Base-by-base conservation (phyloP, 805 yeast genomes). In the Barnettozyma pratensis region DNA sequence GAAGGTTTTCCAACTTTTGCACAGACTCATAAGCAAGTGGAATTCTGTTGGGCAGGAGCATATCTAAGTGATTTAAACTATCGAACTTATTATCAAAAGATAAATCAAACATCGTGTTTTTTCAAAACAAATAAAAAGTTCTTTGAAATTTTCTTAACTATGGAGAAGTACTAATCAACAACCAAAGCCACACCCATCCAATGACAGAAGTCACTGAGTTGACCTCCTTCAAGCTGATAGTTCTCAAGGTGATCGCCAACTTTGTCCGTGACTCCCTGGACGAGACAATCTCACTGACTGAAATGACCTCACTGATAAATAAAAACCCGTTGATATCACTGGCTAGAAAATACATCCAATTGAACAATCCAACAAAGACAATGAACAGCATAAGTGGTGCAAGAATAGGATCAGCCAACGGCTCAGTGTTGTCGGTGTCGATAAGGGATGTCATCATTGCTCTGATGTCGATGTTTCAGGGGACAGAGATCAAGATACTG, bases 231-330 rank as follows among this genome's bases (percentile, higher is more conserved):
- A 51, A 50, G 3, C 48, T 61, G 30, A 49, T 59, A 1, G 61
- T 60, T 5, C 51, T 61, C n/a, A 45, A 60, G 1, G 63, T 58
- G 10, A 55, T 61, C 12, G 64, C 55, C 43, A 49, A 59, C 7
- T 55, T 60, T 37, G 62, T 61, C 4, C 51, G 53, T 37, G 51
- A 52, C 34, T 54, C 61, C 7, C 39, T 59, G 3, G 60, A 59
- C 8, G 55, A 55, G 26, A 55, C 58, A 3, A 54, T 60, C 19
- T 52, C 55, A 11, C 37, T 61, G 19, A 51, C 55, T 10, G 54
- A 55, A 39, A 55, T 60, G 47, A 51, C 61, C 6, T 45, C 49
- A 3, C 46, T 57, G 4, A 53, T 61, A 43, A 59, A 61, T 45
- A 54, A 49, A 8, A 51, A 55, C 34, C 53, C 59, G 5, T 41